Conservation (phyloP, 805 yeast genomes). For the Metschnikowia koreensis region DNA sequence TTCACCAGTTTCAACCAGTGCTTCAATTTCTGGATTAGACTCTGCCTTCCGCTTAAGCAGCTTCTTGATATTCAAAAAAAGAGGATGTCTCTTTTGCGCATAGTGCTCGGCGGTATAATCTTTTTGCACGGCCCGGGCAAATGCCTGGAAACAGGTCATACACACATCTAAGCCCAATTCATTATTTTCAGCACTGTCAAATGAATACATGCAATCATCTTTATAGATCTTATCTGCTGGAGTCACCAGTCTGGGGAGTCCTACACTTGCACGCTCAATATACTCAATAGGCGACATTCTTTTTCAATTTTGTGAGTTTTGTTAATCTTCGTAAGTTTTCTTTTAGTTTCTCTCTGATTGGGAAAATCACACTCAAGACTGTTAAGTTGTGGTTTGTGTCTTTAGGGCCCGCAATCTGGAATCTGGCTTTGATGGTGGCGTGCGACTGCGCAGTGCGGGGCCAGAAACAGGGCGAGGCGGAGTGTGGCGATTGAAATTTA, state of each 20-base stretch:
- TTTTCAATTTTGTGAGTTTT: too few relatives aligned
- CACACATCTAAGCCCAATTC: conserved; percentile 70
- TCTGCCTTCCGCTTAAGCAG: conserved; percentile 36
- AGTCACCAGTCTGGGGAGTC: conserved; percentile 23
- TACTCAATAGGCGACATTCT: conserved; percentile 3
- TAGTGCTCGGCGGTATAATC: conserved; percentile 61
- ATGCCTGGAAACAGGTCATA: conserved; percentile 68
- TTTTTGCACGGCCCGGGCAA: conserved; percentile 42
- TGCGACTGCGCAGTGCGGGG: not conserved
- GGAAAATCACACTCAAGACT: too few relatives aligned
- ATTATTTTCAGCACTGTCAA: conserved; percentile 58
- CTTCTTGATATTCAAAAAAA: conserved; percentile 60
- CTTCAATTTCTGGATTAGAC: conserved; percentile 16
- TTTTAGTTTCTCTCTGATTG: not conserved
- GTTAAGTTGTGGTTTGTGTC: too few relatives aligned
- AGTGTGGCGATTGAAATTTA: too few relatives aligned
- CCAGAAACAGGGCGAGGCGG: not conserved
- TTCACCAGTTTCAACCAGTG: not conserved
- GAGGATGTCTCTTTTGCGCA: conserved; percentile 48
- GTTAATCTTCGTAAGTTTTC: too few relatives aligned
- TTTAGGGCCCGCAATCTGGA: not conserved
- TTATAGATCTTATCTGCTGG: conserved; percentile 52
- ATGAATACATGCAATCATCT: conserved; percentile 89
- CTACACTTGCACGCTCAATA: conserved; percentile 7
- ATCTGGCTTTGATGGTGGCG: not conserved